These are phyloP conservation scores for Epichloe gansuensis DNA, from an alignment of 2,329 filamentous ascomycete species.

Conservation along the genomic window DNA sequence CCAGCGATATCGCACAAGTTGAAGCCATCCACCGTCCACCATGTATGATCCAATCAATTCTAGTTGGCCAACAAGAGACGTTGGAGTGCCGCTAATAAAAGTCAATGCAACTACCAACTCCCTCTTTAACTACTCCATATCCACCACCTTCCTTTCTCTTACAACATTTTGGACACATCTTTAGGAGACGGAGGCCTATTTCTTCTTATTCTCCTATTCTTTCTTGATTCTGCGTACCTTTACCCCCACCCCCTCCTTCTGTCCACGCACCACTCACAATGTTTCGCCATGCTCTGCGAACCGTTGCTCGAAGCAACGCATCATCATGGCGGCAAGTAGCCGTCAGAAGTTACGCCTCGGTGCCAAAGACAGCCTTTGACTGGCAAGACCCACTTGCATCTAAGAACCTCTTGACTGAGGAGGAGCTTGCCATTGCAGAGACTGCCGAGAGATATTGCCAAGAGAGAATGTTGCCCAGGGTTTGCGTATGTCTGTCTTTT, in stretches of 20 bases:
- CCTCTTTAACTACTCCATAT: conserved; percentile 8
- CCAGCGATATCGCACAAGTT: conserved; percentile 9
- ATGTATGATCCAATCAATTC: too few relatives aligned
- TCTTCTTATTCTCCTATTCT: not conserved
- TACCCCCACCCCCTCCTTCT: not conserved
- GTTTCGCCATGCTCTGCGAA: conserved; percentile 21
- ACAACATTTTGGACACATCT: not conserved
- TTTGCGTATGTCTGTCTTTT: conserved; percentile 47
- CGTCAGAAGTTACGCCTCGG: conserved; percentile 24
- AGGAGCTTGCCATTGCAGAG: conserved; percentile 80
- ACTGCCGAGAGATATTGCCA: conserved; percentile 92
- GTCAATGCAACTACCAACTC: conserved; percentile 8
- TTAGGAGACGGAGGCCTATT: not conserved
- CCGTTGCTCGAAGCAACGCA: conserved; percentile 13
- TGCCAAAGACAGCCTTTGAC: conserved; percentile 46
- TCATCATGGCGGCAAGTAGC: conserved; percentile 15
- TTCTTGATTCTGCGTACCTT: not conserved
- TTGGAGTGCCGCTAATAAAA: not conserved
- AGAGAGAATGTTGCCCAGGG: conserved; percentile 71
- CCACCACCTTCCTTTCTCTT: not conserved
- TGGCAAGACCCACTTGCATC: conserved; percentile 83
- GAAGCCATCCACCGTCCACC: conserved; percentile 1
- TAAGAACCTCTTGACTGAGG: conserved; percentile 70
- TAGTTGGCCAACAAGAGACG: too few relatives aligned
- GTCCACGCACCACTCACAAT: conserved; percentile 9